Base-by-base conservation (phyloP, 2,329 filamentous ascomycete species). In the Xylaria sp. region DNA sequence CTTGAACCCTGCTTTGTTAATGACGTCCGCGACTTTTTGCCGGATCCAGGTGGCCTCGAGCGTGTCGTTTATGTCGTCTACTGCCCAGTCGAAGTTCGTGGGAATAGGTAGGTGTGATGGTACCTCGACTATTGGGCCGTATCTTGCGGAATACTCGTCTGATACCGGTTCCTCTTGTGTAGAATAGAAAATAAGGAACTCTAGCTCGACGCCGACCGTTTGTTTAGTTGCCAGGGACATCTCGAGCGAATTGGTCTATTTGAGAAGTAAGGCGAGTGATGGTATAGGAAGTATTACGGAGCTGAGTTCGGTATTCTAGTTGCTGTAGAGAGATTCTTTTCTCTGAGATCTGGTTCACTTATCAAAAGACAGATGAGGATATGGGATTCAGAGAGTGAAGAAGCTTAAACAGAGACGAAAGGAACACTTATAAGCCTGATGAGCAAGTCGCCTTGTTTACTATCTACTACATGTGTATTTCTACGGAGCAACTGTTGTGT, bases 111-210 rank as follows among this genome's bases (percentile, higher is more conserved):
- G 5, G 5, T 6, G 5, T 28, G 28, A 3, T 58, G 66, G 61
- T 5, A 34, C 41, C 13, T 54, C 12, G 37, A 58, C 18, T 20
- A 63, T 23, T 13, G 63, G 66, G 6, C 66, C 51, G 15, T 66
- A 61, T 28, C 48, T 18, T 8, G 23, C 25, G 8, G 20, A 20
- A 13, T 65, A 39, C 12, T 41, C 20, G 13, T 34, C 13, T 1
- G 54, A n/a, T 10, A 55, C 13, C 3, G 18, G 58, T n/a, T 51
- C 2, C 5, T 28, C 23, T 63, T 18, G 39, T 59, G 32, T 69
- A 66, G 23, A 69, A 69, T 69, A 69, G 23, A 69, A 69, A 1
- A 69, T 46, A 1, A 69, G 34, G 23, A 69, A 63, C 37, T 69
- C 66, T 18, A 69, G 66, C 39, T 69, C 63, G 10, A 69, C 25